phyloP scores from a whole-genome alignment of 2,329 filamentous ascomycete species.

The Colletotrichum tropicale region DNA sequence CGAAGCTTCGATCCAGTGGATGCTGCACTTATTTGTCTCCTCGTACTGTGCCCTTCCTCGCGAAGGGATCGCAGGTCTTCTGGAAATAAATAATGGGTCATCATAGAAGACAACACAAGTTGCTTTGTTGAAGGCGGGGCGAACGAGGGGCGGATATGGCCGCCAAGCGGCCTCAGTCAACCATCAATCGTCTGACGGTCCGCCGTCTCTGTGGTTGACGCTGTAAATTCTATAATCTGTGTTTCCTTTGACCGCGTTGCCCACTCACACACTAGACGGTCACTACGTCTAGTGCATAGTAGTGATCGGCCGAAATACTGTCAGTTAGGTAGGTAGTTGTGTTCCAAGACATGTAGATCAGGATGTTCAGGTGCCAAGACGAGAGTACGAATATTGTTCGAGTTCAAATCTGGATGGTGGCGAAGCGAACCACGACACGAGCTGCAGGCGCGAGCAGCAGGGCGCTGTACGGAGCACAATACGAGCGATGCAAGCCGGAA shows the following conservation, averaged over 20 bases:
- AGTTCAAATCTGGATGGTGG: not conserved
- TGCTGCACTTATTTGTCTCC: not conserved
- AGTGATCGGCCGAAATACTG: not conserved
- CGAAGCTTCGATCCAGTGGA: not conserved
- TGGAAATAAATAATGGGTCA: not conserved
- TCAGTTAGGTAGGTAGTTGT: not conserved
- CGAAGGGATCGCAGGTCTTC: not conserved
- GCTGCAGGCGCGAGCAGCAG: not conserved
- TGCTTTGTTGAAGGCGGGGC: not conserved
- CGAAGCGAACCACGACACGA: not conserved
- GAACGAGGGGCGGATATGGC: not conserved
- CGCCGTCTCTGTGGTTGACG: not conserved
- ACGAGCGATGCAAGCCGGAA: not conserved
- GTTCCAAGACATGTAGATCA: not conserved
- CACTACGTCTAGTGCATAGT: not conserved
- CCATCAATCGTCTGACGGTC: not conserved
- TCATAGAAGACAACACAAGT: not conserved
- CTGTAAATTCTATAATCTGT: not conserved
- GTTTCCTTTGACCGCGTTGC: not conserved
- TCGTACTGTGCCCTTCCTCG: not conserved
- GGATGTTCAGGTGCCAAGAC: not conserved
- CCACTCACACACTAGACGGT: not conserved
- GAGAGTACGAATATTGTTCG: not conserved
- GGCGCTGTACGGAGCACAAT: not conserved
- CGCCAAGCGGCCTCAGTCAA: not conserved